Evolutionary conservation across 1,139 yeast genomes (phyloP).

Genomic region (Lizanozyma gosingica): DNA sequence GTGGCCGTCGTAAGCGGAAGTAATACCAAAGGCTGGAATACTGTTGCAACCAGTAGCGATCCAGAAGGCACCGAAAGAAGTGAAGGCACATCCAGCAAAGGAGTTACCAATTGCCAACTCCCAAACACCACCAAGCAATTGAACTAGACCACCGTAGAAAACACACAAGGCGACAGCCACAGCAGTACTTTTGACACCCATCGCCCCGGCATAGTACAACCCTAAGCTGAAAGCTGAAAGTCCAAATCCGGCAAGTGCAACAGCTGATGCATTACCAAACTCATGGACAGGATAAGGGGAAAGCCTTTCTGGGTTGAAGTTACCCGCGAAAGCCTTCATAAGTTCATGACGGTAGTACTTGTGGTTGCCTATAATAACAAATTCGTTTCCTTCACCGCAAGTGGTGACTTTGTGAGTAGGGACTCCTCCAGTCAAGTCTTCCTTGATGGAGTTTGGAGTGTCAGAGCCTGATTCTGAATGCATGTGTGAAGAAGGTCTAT

Average conservation of each 20-base stretch:
- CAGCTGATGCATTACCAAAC: slow-evolving; percentile 23
- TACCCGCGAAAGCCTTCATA: slow-evolving; percentile 34
- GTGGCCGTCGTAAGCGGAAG: slow-evolving; percentile 35
- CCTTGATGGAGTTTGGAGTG: background rate
- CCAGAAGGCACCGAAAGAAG: slow-evolving; percentile 75
- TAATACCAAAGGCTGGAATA: slow-evolving; percentile 47
- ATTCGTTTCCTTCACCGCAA: slow-evolving; percentile 17
- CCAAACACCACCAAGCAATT: slow-evolving; percentile 58
- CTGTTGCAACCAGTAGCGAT: slow-evolving; percentile 53
- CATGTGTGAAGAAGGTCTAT: no score
- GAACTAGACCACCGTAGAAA: slow-evolving; percentile 58
- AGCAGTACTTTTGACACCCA: slow-evolving; percentile 40
- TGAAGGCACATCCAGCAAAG: slow-evolving; percentile 55
- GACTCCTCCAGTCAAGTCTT: background rate
- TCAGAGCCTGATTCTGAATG: background rate
- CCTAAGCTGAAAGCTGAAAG: slow-evolving; percentile 29
- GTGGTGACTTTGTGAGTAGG: background rate
- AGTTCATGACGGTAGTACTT: slow-evolving; percentile 28
- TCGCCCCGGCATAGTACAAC: slow-evolving; percentile 42
- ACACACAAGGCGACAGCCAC: slow-evolving; percentile 41
- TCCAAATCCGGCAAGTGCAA: slow-evolving; percentile 22
- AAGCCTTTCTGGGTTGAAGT: slow-evolving; percentile 25
- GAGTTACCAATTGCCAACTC: slow-evolving; percentile 59
- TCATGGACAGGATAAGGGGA: slow-evolving; percentile 19
- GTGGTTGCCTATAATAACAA: slow-evolving; percentile 22